Conservation (phyloP, 169 alveolate species). For the Plasmodium cynomolgi region DNA sequence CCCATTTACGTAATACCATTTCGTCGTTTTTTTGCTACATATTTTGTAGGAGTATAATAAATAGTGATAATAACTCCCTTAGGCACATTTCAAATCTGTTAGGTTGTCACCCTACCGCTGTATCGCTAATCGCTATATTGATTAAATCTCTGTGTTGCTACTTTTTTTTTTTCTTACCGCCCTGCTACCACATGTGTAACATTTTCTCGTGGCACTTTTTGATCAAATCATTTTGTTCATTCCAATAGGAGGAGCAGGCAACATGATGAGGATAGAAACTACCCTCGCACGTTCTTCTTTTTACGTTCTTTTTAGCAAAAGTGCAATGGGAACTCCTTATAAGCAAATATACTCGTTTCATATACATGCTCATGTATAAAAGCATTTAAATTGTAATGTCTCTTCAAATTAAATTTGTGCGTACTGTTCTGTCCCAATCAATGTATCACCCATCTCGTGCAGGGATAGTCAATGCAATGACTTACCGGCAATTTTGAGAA, state of each 20-base stretch:
- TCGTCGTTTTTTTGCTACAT: background rate
- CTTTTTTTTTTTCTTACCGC: background rate
- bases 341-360: background rate
- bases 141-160: background rate
- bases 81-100: background rate
- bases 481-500: background rate
- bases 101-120: background rate
- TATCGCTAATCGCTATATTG: background rate
- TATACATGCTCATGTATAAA: background rate
- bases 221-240: background rate
- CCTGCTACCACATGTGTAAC: background rate
- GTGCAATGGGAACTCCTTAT: background rate
- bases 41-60: background rate
- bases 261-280: no score
- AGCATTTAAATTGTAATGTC: background rate
- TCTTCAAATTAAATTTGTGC: background rate
- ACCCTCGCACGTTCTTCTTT: background rate
- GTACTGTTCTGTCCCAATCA: background rate
- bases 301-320: background rate
- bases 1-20: background rate
- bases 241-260: no score
- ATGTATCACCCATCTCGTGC: background rate
- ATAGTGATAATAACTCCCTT: background rate
- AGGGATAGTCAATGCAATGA: background rate
- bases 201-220: background rate